These are phyloP conservation scores for Golubevia sp. DNA, from an alignment of 1,284 basidiomycete genomes.

Conservation along the genomic window DNA sequence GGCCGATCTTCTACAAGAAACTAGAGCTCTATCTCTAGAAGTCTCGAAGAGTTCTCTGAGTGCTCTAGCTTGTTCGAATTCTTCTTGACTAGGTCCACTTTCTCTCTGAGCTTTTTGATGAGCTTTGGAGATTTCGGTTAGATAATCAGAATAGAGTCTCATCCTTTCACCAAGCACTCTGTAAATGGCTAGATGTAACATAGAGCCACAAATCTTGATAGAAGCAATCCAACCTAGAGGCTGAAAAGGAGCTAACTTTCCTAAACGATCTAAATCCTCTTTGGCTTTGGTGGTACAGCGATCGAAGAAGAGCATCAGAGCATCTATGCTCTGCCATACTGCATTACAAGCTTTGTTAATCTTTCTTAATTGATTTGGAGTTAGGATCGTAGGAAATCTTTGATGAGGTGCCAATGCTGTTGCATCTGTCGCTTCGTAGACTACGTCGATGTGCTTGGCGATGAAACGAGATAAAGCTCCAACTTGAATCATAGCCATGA, in stretches of 20 bases:
- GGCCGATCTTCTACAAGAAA: conserved; percentile 31
- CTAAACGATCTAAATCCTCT: conserved; percentile 28
- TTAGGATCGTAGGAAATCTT: conserved; percentile 21
- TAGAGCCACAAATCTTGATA: conserved; percentile 34
- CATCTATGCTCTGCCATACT: conserved; percentile 46
- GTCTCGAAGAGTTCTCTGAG: conserved; percentile 35
- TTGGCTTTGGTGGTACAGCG: conserved; percentile 31
- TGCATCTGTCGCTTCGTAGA: conserved; percentile 2
- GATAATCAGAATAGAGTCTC: conserved; percentile 25
- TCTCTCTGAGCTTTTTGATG: conserved; percentile 8
- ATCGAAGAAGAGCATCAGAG: conserved; percentile 48
- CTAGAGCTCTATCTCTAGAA: conserved; percentile 28
- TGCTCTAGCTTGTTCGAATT: conserved; percentile 18
- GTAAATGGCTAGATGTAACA: conserved; percentile 37
- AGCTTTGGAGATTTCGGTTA: conserved; percentile 18
- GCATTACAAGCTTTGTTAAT: conserved; percentile 34
- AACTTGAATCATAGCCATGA: conserved; percentile 49
- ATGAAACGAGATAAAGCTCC: conserved; percentile 43
- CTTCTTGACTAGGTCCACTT: conserved; percentile 8
- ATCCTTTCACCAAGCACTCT: conserved; percentile 35
- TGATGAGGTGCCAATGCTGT: conserved; percentile 15
- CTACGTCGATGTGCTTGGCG: conserved; percentile 30
- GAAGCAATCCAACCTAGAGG: conserved; percentile 36
- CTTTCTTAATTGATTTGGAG: conserved; percentile 34
- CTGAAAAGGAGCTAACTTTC: conserved; percentile 32